Conservation (phyloP, 2,329 filamentous ascomycete species). For the Hymenoscyphus occultus region DNA sequence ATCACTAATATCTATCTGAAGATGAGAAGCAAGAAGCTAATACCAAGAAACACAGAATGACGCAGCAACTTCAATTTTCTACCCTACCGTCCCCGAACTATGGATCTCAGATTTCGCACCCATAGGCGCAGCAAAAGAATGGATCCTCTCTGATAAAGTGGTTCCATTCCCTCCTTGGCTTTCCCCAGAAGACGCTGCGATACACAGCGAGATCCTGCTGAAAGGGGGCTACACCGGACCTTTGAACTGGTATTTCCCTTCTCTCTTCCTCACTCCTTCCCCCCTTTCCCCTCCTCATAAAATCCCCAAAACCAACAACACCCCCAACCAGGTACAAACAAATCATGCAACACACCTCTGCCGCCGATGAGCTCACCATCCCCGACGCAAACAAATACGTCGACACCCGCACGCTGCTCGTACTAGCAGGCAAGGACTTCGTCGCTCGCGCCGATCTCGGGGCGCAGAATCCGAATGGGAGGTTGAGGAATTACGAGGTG, state of each 20-base stretch:
- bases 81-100: background rate
- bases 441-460: background rate
- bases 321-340: slow-evolving; percentile 6
- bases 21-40: background rate
- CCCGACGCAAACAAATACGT: slow-evolving; percentile 3
- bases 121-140: background rate
- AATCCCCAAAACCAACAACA: background rate
- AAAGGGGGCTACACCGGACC: slow-evolving; percentile 3
- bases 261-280: background rate
- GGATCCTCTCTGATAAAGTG: background rate
- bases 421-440: background rate
- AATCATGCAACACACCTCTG: background rate
- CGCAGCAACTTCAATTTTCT: background rate
- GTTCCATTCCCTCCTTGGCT: background rate
- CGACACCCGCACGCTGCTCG: background rate
- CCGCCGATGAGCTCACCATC: background rate
- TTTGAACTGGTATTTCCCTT: slow-evolving; percentile 7
- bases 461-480: background rate
- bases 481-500: background rate
- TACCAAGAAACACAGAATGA: background rate
- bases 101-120: slow-evolving; percentile 10
- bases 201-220: background rate
- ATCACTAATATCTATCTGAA: background rate
- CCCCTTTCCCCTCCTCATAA: background rate
- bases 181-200: background rate